These are phyloP conservation scores for Saccharomycopsis babjevae DNA, from an alignment of 805 yeast species.

Conservation along the genomic window DNA sequence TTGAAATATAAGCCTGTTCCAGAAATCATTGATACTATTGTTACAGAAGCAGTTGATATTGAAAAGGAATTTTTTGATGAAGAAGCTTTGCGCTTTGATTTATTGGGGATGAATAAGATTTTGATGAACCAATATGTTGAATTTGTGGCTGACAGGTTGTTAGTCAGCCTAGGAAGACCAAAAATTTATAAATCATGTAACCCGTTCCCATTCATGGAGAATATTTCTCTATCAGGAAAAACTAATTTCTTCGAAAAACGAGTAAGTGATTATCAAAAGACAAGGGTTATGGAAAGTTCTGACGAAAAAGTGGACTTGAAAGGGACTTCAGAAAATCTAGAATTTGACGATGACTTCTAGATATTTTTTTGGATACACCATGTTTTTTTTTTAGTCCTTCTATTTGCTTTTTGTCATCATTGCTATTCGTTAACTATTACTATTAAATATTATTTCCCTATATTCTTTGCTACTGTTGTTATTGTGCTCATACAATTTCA, in stretches of 20 bases:
- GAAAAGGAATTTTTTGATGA: constrained; percentile 92
- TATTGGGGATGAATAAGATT: constrained; percentile 88
- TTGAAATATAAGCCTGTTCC: constrained; percentile 78
- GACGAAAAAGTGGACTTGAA: background rate
- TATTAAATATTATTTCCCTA: background rate
- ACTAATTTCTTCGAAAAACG: constrained; percentile 98
- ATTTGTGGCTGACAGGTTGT: constrained; percentile 92
- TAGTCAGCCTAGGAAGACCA: constrained; percentile 81
- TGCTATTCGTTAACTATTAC: background rate
- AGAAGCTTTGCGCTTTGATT: constrained; percentile 74
- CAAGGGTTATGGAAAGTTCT: constrained; percentile 89
- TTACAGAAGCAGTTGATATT: constrained; percentile 89
- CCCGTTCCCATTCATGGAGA: constrained; percentile 99
- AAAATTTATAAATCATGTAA: constrained; percentile 78
- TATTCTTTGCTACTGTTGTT: background rate
- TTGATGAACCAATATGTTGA: constrained; percentile 97
- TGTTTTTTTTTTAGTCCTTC: background rate
- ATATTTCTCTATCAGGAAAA: constrained; percentile 95
- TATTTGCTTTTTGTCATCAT: background rate
- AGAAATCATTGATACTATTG: constrained; percentile 69
- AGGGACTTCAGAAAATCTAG: background rate
- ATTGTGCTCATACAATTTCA: background rate
- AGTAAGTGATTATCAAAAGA: constrained; percentile 97
- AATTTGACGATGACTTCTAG: constrained; percentile 14
- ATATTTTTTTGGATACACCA: background rate